phyloP scores from a whole-genome alignment of 441 rosid genomes.

The Pelargonium exstipulatum region DNA sequence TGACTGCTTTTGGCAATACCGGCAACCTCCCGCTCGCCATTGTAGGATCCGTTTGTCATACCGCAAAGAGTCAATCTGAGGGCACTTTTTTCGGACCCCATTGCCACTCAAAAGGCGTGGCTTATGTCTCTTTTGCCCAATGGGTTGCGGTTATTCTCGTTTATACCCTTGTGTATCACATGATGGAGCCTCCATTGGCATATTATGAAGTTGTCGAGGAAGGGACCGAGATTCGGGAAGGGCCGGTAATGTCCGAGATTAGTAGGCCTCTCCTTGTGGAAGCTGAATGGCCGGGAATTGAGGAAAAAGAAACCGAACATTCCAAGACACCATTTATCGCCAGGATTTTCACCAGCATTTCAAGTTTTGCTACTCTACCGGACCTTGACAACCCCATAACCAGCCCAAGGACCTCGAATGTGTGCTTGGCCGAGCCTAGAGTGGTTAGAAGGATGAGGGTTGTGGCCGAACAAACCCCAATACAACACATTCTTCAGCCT shows the following conservation, averaged over 20 bases:
- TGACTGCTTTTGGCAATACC: slow-evolving; percentile 86
- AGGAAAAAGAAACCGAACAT: slow-evolving; percentile 83
- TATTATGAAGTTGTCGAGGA: slow-evolving; percentile 72
- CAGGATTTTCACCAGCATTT: slow-evolving; percentile 48
- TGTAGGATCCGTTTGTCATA: slow-evolving; percentile 74
- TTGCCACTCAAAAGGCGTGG: slow-evolving; percentile 68
- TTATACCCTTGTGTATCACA: slow-evolving; percentile 84
- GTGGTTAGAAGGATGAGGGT: slow-evolving; percentile 78
- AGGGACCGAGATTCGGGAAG: slow-evolving; percentile 53
- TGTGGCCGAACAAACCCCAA: slow-evolving; percentile 81
- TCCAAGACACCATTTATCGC: slow-evolving; percentile 80
- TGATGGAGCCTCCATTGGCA: slow-evolving; percentile 92
- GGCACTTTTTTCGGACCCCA: slow-evolving; percentile 50
- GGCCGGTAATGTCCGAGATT: slow-evolving; percentile 24
- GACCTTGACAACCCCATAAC: slow-evolving; percentile 36
- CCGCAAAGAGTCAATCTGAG: slow-evolving; percentile 26
- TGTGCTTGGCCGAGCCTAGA: slow-evolving; percentile 78
- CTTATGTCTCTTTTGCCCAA: slow-evolving; percentile 81
- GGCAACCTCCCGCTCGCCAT: slow-evolving; percentile 81
- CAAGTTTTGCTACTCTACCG: slow-evolving; percentile 36
- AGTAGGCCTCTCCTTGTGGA: slow-evolving; percentile 78
- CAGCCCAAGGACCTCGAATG: slow-evolving; percentile 29
- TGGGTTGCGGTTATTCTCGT: slow-evolving; percentile 93
- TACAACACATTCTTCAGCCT: slow-evolving; percentile 80
- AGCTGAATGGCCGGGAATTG: slow-evolving; percentile 97